Percentiles rank a stretch among this genome's conserved stretches.
Evolutionary conservation across 2,329 filamentous ascomycete genomes (phyloP).

Genomic region (Elsinoe australis): DNA sequence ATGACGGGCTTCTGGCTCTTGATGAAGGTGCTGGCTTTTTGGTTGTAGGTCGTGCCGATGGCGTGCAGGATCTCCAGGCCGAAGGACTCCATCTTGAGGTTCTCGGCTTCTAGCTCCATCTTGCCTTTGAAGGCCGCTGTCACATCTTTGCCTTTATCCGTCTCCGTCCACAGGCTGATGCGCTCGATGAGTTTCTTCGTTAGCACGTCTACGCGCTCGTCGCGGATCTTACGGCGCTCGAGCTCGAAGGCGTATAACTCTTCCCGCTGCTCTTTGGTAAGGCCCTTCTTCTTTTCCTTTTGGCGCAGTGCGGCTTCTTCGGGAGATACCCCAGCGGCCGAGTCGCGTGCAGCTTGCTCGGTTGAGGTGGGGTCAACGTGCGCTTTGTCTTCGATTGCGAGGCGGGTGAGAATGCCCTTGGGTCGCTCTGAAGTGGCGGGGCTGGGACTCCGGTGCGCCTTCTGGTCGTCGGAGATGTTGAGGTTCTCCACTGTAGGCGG

Average conservation of each 20-base stretch:
- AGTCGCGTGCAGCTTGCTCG: conserved; percentile 64
- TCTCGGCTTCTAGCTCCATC: conserved; percentile 89
- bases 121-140: conserved; percentile 89
- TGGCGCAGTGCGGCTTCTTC: conserved; percentile 71
- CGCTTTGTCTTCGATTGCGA: conserved; percentile 80
- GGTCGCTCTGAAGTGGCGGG: conserved; percentile 31
- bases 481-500: conserved; percentile 26
- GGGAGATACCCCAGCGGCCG: conserved; percentile 57
- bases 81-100: conserved; percentile 98
- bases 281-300: conserved; percentile 79
- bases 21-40: conserved; percentile 78
- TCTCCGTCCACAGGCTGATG: conserved; percentile 93
- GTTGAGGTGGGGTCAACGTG: conserved; percentile 14
- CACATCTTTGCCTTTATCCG: conserved; percentile 78
- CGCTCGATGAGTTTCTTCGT: conserved; percentile 80
- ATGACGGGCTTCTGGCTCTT: conserved; percentile 90
- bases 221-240: conserved; percentile 73
- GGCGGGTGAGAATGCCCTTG: conserved; percentile 63
- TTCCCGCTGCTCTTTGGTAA: conserved; percentile 88
- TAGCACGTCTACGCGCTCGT: conserved; percentile 83
- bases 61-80: conserved; percentile 93
- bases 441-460: conserved; percentile 21
- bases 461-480: conserved; percentile 16
- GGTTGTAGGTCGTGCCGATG: conserved; percentile 82
- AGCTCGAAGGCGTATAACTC: conserved; percentile 81